Conservation (phyloP, 177 flowering plant species). For the Vitis hybrid region DNA sequence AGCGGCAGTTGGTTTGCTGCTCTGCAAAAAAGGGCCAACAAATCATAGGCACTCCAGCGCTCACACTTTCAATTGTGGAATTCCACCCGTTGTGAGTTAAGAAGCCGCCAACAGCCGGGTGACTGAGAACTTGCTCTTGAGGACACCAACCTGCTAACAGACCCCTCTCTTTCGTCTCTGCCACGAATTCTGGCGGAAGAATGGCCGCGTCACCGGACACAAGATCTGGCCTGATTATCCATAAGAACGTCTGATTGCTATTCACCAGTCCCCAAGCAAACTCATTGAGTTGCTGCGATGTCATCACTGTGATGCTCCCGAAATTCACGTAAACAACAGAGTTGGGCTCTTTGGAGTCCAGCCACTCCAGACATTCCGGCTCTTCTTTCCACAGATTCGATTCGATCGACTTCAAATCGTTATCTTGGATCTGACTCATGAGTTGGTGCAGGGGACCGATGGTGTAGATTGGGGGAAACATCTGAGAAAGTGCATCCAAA, state of each 20-base stretch:
- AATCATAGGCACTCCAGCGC: conserved; percentile 49
- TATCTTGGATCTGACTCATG: neutral
- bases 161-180: conserved; percentile 36
- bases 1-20: conserved; percentile 59
- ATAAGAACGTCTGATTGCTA: conserved; percentile 29
- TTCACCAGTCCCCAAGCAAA: conserved; percentile 44
- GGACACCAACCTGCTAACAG: conserved; percentile 48
- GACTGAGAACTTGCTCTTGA: conserved; percentile 52
- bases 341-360: conserved; percentile 27
- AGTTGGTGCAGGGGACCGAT: conserved; percentile 3
- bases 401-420: conserved; percentile 9
- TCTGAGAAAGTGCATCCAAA: conserved; percentile 9
- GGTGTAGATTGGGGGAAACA: neutral
- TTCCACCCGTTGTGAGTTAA: conserved; percentile 71
- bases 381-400: conserved; percentile 44
- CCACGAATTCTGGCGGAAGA: conserved; percentile 35
- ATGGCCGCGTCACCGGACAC: conserved; percentile 34
- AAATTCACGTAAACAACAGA: conserved; percentile 44
- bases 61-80: conserved; percentile 48
- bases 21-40: conserved; percentile 74
- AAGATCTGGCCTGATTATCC: conserved; percentile 41
- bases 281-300: conserved; percentile 29
- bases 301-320: conserved; percentile 45
- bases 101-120: conserved; percentile 54
- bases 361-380: conserved; percentile 31